Base-by-base conservation (phyloP, 345 rosid genomes). In the Gossypium rotundifolium region DNA sequence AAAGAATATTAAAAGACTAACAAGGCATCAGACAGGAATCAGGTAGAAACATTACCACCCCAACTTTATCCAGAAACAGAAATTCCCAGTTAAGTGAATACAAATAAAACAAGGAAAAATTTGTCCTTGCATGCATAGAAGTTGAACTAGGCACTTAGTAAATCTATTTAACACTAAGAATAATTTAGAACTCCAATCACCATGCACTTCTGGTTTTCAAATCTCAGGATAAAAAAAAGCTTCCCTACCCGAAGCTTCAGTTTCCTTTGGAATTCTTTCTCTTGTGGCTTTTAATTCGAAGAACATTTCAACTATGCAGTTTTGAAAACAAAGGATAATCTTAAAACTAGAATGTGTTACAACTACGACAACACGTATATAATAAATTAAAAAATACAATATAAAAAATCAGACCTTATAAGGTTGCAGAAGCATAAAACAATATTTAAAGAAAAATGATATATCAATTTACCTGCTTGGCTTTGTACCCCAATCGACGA, bases 401-500 rank as follows among this genome's bases (percentile, higher is more conserved):
- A 79, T 57, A 77, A 79, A 68, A 79, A 57, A 71, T 79, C 74
- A 79, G 74, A 52, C 16, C n/a, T 74, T 59, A 74, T 61, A 29
- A 76, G 71, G 65, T 70, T 80, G 54, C 52, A 71, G 74, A 27
- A 63, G 40, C n/a, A 14, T 40, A 25, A 1, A 1, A 76, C 27
- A 83, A 70, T 75, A 78, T 79, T 20, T 57, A 75, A 45, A 20
- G 25, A 54, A 46, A 10, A 2, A 17, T 10, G 17, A 48, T 22
- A 58, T 3, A 44, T 66, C n/a, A 33, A 2, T 58, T 70, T 29
- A 93, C 99, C 98, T 96, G 98, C 83, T 96, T 96, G 80, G 99
- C 99, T 82, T 96, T 96, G 91, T 93, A 96, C 38, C 98, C 99
- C 64, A 93, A 69, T 71, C 93, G 89, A 64, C 99, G 93, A 57